Base-by-base conservation (phyloP, 495 filamentous ascomycete genomes). In the Aspergillus asperescens region DNA sequence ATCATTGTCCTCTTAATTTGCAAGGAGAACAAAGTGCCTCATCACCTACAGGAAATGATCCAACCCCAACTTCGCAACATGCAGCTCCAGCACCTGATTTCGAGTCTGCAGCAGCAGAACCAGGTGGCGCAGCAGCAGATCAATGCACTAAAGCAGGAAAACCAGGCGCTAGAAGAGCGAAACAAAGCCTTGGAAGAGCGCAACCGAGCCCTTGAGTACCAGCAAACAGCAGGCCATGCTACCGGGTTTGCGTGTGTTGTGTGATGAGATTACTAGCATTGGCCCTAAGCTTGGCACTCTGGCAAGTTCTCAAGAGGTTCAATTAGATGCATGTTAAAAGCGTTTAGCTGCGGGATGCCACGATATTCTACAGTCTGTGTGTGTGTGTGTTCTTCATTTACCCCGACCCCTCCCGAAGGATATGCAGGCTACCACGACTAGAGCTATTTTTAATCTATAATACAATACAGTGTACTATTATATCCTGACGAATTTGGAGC, bases 1-100 rank as follows among this genome's bases (percentile, higher is more conserved):
- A 68, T 76, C 35, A 74, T 76, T 29, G 56, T 71, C 13, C 61
- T 68, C 39, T 55, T 73, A n/a, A 65, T 74, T 47, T 62, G 65
- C 40, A 62, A 67, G 53, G 71, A 71, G 50, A 69, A 74, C 48
- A 63, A 72, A 38, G 60, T 68, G 43, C 70, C 71, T 9, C 67
- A 47, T 13, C 59, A 76, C 29, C 60, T 73, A 9, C 65, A 71
- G 1, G 71, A 73, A 44, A 73, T 67, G 55, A 62, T 75, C 27
- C 71, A 74, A 60, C 64, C 68, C 4, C 68, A 74, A 29, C 51
- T 75, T 12, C 69, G 71, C 50, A 71, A 65, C 63, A 71, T 72
- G 68, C 71, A 74, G 47, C 56, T 74, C 24, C 69, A 75, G 52
- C 68, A 73, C 44, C 48, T 65, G 29, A 59, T 71, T 31, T 45